These are phyloP conservation scores for Eimeria nieschulzi DNA, from an alignment of 169 alveolate genomes.

Conservation along the genomic window DNA sequence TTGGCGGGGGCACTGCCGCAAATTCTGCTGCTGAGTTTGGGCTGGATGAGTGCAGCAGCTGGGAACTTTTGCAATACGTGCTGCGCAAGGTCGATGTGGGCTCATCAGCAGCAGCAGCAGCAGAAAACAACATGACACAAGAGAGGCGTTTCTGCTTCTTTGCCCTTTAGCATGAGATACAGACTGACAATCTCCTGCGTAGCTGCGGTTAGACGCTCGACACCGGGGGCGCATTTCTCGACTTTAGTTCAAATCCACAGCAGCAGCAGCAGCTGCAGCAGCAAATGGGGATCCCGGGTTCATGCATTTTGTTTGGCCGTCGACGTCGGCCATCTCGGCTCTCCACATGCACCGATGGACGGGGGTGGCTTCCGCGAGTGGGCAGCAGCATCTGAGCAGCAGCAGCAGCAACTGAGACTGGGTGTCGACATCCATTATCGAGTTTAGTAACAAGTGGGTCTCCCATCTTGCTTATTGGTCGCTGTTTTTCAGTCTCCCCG, in stretches of 20 bases:
- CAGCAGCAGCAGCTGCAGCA: conserved; percentile 7
- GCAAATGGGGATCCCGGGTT: conserved; percentile 6
- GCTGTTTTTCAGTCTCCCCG: too few relatives aligned
- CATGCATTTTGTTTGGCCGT: conserved; percentile 20
- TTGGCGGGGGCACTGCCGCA: not conserved
- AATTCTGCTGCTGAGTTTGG: conserved; percentile 22
- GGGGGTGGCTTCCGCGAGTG: conserved; percentile 7
- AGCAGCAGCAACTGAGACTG: conserved; percentile 28
- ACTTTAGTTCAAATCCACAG: not conserved
- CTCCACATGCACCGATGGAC: not conserved
- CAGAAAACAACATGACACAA: not conserved
- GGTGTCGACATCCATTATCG: not conserved
- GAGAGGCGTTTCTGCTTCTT: not conserved
- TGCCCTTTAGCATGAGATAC: too few relatives aligned
- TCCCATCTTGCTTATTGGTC: too few relatives aligned
- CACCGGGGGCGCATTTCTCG: too few relatives aligned
- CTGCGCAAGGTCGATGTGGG: conserved; percentile 17
- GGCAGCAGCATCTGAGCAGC: conserved; percentile 54
- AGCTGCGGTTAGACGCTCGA: too few relatives aligned
- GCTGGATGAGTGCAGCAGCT: conserved; percentile 48
- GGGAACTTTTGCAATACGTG: conserved; percentile 36
- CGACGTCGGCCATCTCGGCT: conserved; percentile 21
- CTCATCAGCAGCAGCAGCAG: conserved; percentile 11
- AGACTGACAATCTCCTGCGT: too few relatives aligned
- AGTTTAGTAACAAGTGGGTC: too few relatives aligned